Percentiles rank a stretch among this genome's conserved stretches.
Evolutionary conservation across 1,139 yeast species (phyloP).

Genomic region (Insectozyma bohioensis): DNA sequence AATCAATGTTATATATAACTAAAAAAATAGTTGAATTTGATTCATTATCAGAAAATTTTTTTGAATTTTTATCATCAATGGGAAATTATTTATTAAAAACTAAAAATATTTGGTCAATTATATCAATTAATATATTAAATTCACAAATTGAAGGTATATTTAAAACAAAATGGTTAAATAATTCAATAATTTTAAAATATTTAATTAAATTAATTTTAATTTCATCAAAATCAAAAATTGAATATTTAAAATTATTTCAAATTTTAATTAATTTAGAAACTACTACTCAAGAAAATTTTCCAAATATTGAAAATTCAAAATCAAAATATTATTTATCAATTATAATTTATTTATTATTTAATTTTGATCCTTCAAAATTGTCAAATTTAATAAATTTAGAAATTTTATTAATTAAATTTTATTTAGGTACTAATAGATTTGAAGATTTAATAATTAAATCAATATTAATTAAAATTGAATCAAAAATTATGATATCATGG

Average conservation of each 20-base stretch:
- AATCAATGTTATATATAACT: conserved; percentile 58
- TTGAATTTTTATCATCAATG: conserved; percentile 22
- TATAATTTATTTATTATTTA: conserved; percentile 45
- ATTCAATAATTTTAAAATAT: conserved; percentile 41
- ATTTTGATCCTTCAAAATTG: conserved; percentile 45
- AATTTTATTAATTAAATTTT: conserved; percentile 21
- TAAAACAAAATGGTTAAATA: conserved; percentile 44
- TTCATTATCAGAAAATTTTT: conserved; percentile 32
- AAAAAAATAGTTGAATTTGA: conserved; percentile 58
- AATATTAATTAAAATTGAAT: conserved; percentile 58
- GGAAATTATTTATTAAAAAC: conserved; percentile 16
- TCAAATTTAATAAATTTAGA: conserved; percentile 31
- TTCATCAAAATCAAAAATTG: conserved; percentile 37
- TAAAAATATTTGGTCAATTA: conserved; percentile 42
- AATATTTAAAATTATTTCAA: conserved; percentile 59
- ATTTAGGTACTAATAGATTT: conserved; percentile 60
- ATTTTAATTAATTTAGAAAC: conserved; percentile 59
- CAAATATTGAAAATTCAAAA: conserved; percentile 20
- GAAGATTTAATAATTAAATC: conserved; percentile 64
- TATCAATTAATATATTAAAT: conserved; percentile 52
- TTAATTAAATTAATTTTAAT: conserved; percentile 34
- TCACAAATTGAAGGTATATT: conserved; percentile 70
- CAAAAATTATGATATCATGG: conserved; percentile 54
- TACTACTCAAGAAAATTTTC: conserved; percentile 32
- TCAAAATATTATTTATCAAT: conserved; percentile 44